These are phyloP conservation scores for Xerocomellus dryophilus DNA, from an alignment of 768 basidiomycete genomes.

Conservation along the genomic window DNA sequence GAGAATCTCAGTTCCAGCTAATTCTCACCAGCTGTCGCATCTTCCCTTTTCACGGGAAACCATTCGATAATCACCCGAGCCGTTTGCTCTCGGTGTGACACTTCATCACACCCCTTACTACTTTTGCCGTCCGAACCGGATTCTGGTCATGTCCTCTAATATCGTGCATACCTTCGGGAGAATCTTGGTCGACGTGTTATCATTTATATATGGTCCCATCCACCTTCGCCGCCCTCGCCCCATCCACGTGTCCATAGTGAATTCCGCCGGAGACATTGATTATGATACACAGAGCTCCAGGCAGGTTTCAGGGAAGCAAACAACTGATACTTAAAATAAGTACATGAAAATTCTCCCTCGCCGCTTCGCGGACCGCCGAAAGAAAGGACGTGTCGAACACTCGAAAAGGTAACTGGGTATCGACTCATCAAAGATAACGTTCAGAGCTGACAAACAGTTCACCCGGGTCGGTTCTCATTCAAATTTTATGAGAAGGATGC, in stretches of 20 bases:
- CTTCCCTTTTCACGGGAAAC: background rate
- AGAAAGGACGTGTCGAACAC: background rate
- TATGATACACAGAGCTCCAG: too few relatives aligned
- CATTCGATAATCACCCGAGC: background rate
- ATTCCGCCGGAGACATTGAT: background rate
- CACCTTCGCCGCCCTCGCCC: background rate
- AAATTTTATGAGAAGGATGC: slow-evolving; percentile 3
- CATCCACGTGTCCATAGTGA: background rate
- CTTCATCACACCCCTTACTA: background rate
- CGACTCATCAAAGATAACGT: slow-evolving; percentile 12
- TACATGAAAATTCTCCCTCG: background rate
- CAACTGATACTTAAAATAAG: background rate
- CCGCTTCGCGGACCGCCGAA: background rate
- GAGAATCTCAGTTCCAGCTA: slow-evolving; percentile 4
- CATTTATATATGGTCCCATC: background rate
- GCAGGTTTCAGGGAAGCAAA: background rate
- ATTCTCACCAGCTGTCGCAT: background rate
- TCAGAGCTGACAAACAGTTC: slow-evolving; percentile 13
- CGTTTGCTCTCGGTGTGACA: too few relatives aligned
- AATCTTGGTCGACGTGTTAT: background rate
- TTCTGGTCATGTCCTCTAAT: too few relatives aligned
- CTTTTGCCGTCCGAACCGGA: background rate
- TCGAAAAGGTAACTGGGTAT: background rate
- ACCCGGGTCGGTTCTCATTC: background rate
- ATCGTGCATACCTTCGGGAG: too few relatives aligned